phyloP scores from a whole-genome alignment of 345 rosid species.

The Eucalyptus melliodora region DNA sequence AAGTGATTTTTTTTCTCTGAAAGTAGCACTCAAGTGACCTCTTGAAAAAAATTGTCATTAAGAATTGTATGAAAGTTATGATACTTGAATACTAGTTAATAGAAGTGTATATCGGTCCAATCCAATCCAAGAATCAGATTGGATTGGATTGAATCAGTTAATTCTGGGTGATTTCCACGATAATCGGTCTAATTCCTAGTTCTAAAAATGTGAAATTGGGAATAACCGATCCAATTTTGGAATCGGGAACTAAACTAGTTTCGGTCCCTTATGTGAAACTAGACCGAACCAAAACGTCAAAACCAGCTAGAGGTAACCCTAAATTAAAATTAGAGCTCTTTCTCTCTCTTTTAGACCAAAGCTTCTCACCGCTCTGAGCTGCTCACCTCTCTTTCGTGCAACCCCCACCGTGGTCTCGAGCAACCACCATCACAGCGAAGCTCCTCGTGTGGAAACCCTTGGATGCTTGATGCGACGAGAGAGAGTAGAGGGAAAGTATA shows the following conservation, averaged over 20 bases:
- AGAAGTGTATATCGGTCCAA: neutral
- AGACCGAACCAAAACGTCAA: neutral
- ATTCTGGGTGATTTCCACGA: accelerated
- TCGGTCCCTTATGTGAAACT: accelerated
- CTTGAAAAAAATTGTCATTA: accelerated
- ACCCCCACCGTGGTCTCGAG: neutral
- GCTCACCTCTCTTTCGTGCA: neutral
- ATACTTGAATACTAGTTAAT: too few relatives aligned
- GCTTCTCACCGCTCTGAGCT: too few relatives aligned
- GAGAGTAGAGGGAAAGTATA: neutral
- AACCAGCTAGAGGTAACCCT: neutral
- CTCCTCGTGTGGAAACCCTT: neutral
- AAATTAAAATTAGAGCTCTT: neutral
- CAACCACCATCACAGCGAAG: neutral
- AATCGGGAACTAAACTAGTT: accelerated
- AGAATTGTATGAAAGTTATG: accelerated
- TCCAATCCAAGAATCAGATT: accelerated
- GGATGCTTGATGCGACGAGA: neutral
- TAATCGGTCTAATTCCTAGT: neutral
- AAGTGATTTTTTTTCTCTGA: neutral
- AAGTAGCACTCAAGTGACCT: neutral
- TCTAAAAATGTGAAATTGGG: neutral
- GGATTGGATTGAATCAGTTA: accelerated
- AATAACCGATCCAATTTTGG: too few relatives aligned
- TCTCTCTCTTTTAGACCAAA: neutral